Evolutionary conservation across 2,329 filamentous ascomycete species (phyloP).

Genomic region (Lasiodiplodia gonubiensis): DNA sequence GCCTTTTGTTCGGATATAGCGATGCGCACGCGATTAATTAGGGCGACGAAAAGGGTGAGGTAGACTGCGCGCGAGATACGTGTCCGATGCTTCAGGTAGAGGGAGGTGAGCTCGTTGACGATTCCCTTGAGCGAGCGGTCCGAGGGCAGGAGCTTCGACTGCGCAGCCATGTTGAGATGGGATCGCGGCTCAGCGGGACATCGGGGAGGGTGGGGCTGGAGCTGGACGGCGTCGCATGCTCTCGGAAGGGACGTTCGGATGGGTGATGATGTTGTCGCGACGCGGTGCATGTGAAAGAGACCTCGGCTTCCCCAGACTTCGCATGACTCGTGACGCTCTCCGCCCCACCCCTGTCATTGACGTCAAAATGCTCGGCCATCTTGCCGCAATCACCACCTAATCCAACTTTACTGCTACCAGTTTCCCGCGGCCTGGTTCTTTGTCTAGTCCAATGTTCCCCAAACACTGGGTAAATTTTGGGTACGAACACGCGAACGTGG

Average conservation of each 20-base stretch:
- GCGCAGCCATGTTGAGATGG: constrained; percentile 43
- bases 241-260: constrained; percentile 15
- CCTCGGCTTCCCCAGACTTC: constrained; percentile 28
- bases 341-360: constrained; percentile 9
- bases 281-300: constrained; percentile 26
- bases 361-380: constrained; percentile 22
- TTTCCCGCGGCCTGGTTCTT: too few relatives aligned
- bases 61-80: constrained; percentile 51
- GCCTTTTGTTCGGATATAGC: constrained; percentile 93
- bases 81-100: constrained; percentile 48
- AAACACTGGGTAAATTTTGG: too few relatives aligned
- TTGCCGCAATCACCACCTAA: constrained; percentile 4
- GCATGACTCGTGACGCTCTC: constrained; percentile 25
- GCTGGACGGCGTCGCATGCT: constrained; percentile 26
- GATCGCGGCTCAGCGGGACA: constrained; percentile 18
- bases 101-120: constrained; percentile 44
- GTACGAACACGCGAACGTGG: too few relatives aligned
- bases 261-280: constrained; percentile 25
- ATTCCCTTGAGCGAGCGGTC: constrained; percentile 43
- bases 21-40: constrained; percentile 80
- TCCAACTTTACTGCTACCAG: too few relatives aligned
- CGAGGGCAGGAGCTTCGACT: constrained; percentile 47
- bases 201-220: constrained; percentile 6
- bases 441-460: too few relatives aligned
- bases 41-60: constrained; percentile 49